These are phyloP conservation scores for Aspergillus funiculosus DNA, from an alignment of 495 filamentous ascomycete genomes.

Conservation along the genomic window DNA sequence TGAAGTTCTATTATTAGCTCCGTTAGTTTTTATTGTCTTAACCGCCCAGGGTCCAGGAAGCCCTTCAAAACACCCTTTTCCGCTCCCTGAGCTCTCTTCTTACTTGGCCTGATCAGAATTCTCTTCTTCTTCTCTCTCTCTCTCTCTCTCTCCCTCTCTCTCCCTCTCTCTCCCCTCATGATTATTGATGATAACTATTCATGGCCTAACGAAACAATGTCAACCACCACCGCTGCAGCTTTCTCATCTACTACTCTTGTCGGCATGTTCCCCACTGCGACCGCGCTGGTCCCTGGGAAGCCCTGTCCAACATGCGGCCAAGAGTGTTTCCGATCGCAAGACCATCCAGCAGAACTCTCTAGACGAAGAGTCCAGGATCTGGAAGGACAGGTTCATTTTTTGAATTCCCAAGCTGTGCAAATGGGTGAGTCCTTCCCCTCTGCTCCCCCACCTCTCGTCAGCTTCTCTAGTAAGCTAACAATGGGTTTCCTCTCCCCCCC, in stretches of 20 bases:
- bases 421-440: constrained; percentile 50
- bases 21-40: too few species aligned
- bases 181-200: too few species aligned
- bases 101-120: too few species aligned
- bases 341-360: constrained; percentile 43
- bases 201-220: too few species aligned
- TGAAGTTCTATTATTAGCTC: too few species aligned
- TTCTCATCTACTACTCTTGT: constrained; percentile 38
- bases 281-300: constrained; percentile 25
- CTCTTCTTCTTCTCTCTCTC: too few species aligned
- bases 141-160: too few species aligned
- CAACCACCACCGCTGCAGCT: too few species aligned
- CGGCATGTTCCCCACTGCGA: constrained; percentile 26
- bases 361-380: constrained; percentile 73
- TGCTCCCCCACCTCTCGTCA: constrained; percentile 2
- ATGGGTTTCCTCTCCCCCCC: neutral
- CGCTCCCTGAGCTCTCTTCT: too few species aligned
- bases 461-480: neutral
- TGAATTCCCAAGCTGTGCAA: constrained; percentile 71
- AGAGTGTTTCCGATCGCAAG: constrained; percentile 27
- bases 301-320: constrained; percentile 47
- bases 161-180: too few species aligned
- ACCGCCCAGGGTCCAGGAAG: too few species aligned
- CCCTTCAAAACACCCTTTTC: too few species aligned
- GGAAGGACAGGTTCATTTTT: constrained; percentile 64